Evolutionary conservation across 345 rosid species (phyloP).

Genomic region (Arabidopsis arenosa): DNA sequence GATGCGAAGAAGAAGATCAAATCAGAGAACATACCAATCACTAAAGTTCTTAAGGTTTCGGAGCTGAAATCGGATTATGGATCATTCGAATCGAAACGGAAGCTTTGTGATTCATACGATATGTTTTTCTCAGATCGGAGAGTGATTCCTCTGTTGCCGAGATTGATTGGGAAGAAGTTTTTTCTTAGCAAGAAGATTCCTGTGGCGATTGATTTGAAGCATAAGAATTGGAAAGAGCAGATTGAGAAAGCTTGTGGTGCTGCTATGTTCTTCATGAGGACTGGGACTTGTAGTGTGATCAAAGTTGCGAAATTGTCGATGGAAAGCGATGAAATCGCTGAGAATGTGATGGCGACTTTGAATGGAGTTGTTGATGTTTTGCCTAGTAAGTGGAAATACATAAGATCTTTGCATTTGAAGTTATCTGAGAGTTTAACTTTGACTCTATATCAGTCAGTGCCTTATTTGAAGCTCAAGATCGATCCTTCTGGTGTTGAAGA

Average conservation of each 20-base stretch:
- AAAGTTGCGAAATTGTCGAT: constrained; percentile 65
- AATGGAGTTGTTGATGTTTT: constrained; percentile 59
- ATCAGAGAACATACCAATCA: constrained; percentile 58
- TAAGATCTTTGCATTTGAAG: constrained; percentile 73
- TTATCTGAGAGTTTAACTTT: constrained; percentile 67
- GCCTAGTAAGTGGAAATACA: constrained; percentile 65
- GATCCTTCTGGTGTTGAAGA: constrained; percentile 41
- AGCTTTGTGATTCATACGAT: constrained; percentile 39
- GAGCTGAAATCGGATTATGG: constrained; percentile 44
- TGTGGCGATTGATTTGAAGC: constrained; percentile 61
- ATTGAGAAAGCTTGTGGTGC: constrained; percentile 59
- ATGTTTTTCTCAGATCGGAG: constrained; percentile 29
- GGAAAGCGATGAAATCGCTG: constrained; percentile 50
- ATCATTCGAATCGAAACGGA: constrained; percentile 33
- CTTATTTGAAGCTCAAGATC: constrained; percentile 65
- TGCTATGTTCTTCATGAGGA: constrained; percentile 61
- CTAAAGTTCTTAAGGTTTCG: constrained; percentile 61
- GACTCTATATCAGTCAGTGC: constrained; percentile 64
- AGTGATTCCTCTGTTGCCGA: constrained; percentile 58
- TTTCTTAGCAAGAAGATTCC: constrained; percentile 74
- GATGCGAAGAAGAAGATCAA: constrained; percentile 62
- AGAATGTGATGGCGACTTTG: constrained; percentile 63
- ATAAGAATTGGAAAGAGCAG: constrained; percentile 66
- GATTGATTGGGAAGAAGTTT: constrained; percentile 63
- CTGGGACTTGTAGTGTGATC: constrained; percentile 69